phyloP scores from a whole-genome alignment of 2,329 filamentous ascomycete genomes.

The Scytalidium sp. region DNA sequence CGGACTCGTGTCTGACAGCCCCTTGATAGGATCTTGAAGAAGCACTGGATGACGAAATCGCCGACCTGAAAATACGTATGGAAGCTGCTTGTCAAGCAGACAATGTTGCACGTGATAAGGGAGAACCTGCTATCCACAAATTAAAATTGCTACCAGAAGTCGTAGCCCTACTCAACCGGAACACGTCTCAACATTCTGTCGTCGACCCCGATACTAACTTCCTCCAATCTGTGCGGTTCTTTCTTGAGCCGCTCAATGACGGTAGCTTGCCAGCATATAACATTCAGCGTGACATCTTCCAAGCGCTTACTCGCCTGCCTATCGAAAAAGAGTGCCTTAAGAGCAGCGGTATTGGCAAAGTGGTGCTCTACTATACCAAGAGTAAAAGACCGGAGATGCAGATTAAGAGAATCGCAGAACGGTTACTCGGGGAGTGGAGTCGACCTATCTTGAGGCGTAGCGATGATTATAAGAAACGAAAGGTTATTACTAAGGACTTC shows the following conservation, averaged over 20 bases:
- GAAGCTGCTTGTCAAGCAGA: constrained; percentile 85
- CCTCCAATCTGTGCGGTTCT: constrained; percentile 91
- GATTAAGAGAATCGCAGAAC: constrained; percentile 93
- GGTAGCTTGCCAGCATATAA: constrained; percentile 94
- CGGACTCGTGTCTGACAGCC: constrained; percentile 13
- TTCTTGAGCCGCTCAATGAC: constrained; percentile 92
- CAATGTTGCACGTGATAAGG: constrained; percentile 74
- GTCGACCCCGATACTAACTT: constrained; percentile 95
- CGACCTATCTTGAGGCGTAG: constrained; percentile 89
- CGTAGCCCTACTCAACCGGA: constrained; percentile 82
- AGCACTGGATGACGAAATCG: constrained; percentile 86
- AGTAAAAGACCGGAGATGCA: constrained; percentile 83
- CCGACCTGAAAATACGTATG: constrained; percentile 84
- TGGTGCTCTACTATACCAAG: constrained; percentile 95
- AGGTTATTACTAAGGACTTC: constrained; percentile 60
- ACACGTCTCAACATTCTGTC: constrained; percentile 78
- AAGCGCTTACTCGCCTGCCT: constrained; percentile 73
- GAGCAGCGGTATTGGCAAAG: constrained; percentile 91
- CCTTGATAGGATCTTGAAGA: constrained; percentile 74
- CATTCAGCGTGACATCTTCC: constrained; percentile 93
- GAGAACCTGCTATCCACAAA: constrained; percentile 85
- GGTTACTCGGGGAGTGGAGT: constrained; percentile 93
- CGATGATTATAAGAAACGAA: constrained; percentile 89
- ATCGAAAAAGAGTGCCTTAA: constrained; percentile 89
- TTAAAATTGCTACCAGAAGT: constrained; percentile 92